Conservation (phyloP, 2,329 filamentous ascomycete genomes). For the Diaporthe australafricana region DNA sequence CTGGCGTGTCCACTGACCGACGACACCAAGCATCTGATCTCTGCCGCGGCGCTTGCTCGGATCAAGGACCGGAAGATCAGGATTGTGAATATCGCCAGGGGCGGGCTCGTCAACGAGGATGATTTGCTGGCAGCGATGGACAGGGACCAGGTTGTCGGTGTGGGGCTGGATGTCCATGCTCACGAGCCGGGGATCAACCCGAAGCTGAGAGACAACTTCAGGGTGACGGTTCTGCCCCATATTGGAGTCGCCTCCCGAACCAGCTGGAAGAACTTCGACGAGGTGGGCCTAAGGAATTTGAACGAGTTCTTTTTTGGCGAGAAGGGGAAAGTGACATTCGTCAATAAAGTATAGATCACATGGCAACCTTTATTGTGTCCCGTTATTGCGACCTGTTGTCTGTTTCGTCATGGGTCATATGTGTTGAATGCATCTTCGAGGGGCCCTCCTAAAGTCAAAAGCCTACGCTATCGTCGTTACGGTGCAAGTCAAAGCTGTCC, state of each 20-base stretch:
- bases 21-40: slow-evolving; percentile 44
- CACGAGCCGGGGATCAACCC: slow-evolving; percentile 48
- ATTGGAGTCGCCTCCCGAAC: slow-evolving; percentile 45
- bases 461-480: background rate
- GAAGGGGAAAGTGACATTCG: slow-evolving; percentile 11
- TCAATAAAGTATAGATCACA: slow-evolving; percentile 13
- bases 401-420: background rate
- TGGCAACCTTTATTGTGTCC: background rate
- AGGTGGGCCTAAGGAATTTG: slow-evolving; percentile 41
- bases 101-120: slow-evolving; percentile 48
- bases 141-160: slow-evolving; percentile 46
- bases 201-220: slow-evolving; percentile 45
- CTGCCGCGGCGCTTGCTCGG: slow-evolving; percentile 32
- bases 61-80: slow-evolving; percentile 43
- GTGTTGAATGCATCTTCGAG: background rate
- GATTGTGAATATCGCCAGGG: slow-evolving; percentile 50
- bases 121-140: slow-evolving; percentile 49
- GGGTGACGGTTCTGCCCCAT: slow-evolving; percentile 47
- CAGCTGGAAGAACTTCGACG: slow-evolving; percentile 45
- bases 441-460: background rate
- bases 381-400: background rate
- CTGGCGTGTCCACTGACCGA: slow-evolving; percentile 48
- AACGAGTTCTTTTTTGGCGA: slow-evolving; percentile 42
- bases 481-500: background rate
- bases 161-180: slow-evolving; percentile 50